These are phyloP conservation scores for Hirschfeldia incana DNA, from an alignment of 345 rosid genomes.

Conservation along the genomic window DNA sequence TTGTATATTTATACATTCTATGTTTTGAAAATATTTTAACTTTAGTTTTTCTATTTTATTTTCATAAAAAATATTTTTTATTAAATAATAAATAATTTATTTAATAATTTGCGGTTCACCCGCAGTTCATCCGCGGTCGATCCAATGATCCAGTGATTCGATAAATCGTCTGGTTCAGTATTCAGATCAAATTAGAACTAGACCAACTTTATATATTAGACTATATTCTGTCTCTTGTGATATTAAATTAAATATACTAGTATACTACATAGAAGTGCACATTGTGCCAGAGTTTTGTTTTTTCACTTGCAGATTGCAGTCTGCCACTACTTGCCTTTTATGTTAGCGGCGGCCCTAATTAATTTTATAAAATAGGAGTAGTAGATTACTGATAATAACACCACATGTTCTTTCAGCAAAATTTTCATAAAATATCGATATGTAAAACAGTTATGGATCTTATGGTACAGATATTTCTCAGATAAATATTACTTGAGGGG, in stretches of 20 bases:
- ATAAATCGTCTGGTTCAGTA: no score
- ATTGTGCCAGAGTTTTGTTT: neutral
- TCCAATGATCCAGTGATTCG: no score
- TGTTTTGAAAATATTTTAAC: no score
- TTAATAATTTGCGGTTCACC: no score
- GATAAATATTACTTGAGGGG: neutral
- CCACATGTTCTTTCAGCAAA: neutral
- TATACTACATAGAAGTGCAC: neutral
- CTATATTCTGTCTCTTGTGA: neutral
- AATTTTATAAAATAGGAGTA: neutral
- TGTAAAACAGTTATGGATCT: neutral
- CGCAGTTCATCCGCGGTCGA: no score
- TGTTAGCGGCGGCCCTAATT: slow-evolving; percentile 14
- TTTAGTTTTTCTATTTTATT: no score
- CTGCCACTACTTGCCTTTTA: slow-evolving; percentile 3
- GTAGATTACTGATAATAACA: neutral
- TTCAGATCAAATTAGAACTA: no score
- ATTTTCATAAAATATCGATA: neutral
- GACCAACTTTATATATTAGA: no score
- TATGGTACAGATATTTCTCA: neutral
- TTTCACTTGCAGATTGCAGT: slow-evolving; percentile 9
- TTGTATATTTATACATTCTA: no score
- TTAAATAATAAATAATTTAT: no score
- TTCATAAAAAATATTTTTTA: no score
- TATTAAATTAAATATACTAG: neutral